Evolutionary conservation across 306 rosid genomes (phyloP).

Genomic region (Carpinus viminea): DNA sequence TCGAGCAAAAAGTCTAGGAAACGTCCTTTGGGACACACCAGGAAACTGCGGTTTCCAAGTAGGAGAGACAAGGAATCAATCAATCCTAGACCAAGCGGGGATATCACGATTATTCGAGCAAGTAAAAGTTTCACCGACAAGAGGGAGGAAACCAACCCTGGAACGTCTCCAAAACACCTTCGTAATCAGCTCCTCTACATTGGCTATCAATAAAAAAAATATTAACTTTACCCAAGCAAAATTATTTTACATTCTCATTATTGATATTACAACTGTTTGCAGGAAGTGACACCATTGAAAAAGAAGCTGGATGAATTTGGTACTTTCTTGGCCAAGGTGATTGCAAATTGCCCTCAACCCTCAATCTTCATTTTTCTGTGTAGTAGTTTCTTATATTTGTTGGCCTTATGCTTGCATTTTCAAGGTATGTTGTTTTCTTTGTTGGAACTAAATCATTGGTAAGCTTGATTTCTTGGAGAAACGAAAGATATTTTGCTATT

Average conservation of each 20-base stretch:
- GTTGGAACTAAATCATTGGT: neutral
- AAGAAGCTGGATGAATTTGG: constrained; percentile 97
- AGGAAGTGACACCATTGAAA: constrained; percentile 96
- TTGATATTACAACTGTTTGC: constrained; percentile 38
- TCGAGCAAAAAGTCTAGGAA: no score
- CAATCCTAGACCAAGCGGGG: no score
- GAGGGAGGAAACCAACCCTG: no score
- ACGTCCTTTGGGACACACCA: no score
- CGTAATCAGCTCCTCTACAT: no score
- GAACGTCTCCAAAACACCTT: no score
- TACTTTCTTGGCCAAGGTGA: constrained; percentile 93
- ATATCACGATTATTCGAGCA: no score
- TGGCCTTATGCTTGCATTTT: neutral
- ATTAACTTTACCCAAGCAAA: no score
- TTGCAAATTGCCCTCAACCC: constrained; percentile 23
- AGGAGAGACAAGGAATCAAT: no score
- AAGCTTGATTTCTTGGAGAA: neutral
- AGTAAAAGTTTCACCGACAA: no score
- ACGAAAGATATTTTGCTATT: neutral
- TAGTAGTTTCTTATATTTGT: neutral
- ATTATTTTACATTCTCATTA: constrained; percentile 14
- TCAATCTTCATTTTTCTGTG: neutral
- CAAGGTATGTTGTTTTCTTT: constrained; percentile 18
- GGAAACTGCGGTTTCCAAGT: no score
- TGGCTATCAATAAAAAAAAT: no score